Evolutionary conservation across 2,329 filamentous ascomycete species (phyloP), one percentile per base, ranked within the genome.

Genomic region (Fusarium nematophilum): DNA sequence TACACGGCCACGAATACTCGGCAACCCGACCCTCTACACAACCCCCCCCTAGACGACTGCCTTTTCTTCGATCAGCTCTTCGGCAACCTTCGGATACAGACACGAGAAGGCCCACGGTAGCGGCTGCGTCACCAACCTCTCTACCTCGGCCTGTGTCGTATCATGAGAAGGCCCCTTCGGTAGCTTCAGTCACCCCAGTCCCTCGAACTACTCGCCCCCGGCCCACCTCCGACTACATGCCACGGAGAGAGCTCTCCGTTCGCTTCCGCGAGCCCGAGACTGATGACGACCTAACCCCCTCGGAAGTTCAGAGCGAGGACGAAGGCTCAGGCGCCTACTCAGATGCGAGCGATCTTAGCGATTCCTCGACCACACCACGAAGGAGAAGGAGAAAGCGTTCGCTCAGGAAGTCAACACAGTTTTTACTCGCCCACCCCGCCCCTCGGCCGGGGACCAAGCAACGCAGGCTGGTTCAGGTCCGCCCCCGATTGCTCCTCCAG

Each of bases 401-500:
- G 1, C 74, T 77, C 5, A 80, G 86, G 55, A 83, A 81, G 45
- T 87, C 84, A 69, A 90, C 87, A 3, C 82, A 80, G 6, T 92
- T 85, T 71, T 80, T 86, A 47, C 80, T 93, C 33, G 90, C 89
- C 36, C 88, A 90, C 61, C 89, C 90, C 0, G 80, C 89, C 54
- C 79, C 89, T 59, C 78, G 82, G 67, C 70, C 85, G 57, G 76
- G 83, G 62, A 78, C 81, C 68, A 83, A 87, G 68, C 90, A 89
- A 69, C 81, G 90, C 18, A 82, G 89, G 59, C 78, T 92, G 29
- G 80, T 90, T 11, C 85, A 89, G 65, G 80, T 90, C 25, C 85
- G 89, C 13, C 89, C 90, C 9, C 86, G 86, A 46, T 76, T 92
- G 14, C 76, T 92, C 6, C 80, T 93, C 6, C 90, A 94, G 72